Conservation (phyloP, 148 eudicot species). For the Salicornia ramosissima region DNA sequence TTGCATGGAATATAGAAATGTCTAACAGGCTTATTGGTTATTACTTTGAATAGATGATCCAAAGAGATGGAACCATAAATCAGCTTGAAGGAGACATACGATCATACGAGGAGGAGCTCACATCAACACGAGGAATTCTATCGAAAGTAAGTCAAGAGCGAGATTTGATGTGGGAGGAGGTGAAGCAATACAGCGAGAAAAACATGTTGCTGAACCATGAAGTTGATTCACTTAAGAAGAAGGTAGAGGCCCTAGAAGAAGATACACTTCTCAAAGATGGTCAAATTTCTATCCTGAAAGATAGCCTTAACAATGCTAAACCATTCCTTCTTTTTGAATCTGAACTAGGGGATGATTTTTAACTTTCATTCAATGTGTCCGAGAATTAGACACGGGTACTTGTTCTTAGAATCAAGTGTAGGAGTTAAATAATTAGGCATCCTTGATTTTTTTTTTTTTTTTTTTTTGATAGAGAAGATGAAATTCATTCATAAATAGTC, state of each 20-base stretch:
- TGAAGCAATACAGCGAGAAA: conserved; percentile 31
- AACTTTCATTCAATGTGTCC: conserved; percentile 13
- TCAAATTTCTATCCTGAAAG: conserved; percentile 36
- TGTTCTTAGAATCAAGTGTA: neutral
- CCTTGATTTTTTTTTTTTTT: neutral
- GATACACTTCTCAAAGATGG: conserved; percentile 36
- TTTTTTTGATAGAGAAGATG: no score
- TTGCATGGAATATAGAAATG: neutral
- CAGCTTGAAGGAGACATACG: conserved; percentile 26
- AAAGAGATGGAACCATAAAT: conserved; percentile 24
- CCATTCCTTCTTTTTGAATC: conserved; percentile 25
- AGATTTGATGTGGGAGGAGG: conserved; percentile 35
- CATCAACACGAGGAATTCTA: conserved; percentile 17
- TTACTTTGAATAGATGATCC: conserved; percentile 21
- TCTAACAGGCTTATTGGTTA: neutral
- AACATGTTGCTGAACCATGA: conserved; percentile 31
- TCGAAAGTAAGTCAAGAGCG: conserved; percentile 34
- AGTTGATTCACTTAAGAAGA: conserved; percentile 27
- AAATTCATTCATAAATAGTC: no score
- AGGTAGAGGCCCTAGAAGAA: conserved; percentile 30
- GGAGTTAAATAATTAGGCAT: neutral
- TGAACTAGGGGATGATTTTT: conserved; percentile 18
- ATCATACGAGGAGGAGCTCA: conserved; percentile 25
- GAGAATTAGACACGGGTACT: conserved; percentile 9
- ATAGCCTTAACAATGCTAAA: conserved; percentile 30